Percentiles rank a stretch among this genome's conserved stretches.
phyloP scores from a whole-genome alignment of 2,329 filamentous ascomycete species.

The Sclerotinia glacialis region DNA sequence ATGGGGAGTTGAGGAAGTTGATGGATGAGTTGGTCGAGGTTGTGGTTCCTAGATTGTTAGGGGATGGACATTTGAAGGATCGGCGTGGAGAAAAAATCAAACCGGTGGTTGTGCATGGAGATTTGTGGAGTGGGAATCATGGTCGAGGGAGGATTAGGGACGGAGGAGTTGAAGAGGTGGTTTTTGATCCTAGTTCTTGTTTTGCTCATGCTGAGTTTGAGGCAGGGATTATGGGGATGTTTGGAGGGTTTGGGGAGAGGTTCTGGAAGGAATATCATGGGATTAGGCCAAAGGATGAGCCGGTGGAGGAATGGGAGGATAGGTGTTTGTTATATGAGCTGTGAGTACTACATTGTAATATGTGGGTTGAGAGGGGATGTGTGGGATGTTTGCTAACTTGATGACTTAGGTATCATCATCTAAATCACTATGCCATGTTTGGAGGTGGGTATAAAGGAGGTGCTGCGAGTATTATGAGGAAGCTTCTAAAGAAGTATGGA shows the following conservation, averaged over 20 bases:
- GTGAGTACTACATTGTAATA: conserved; percentile 49
- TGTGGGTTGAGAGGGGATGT: background rate
- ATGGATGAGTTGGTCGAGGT: conserved; percentile 61
- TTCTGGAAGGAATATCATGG: conserved; percentile 78
- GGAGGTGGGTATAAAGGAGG: conserved; percentile 74
- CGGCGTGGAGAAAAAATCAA: conserved; percentile 51
- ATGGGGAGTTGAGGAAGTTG: conserved; percentile 58
- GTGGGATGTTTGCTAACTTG: conserved; percentile 16
- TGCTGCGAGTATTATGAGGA: conserved; percentile 76
- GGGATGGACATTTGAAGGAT: conserved; percentile 60
- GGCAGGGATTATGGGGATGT: conserved; percentile 93
- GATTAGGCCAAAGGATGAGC: conserved; percentile 75
- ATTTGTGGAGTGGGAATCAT: conserved; percentile 90
- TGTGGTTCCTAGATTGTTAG: conserved; percentile 76
- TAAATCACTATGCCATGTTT: conserved; percentile 75
- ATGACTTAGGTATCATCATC: conserved; percentile 69
- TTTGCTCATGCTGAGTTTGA: conserved; percentile 91
- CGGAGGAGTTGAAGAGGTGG: conserved; percentile 64
- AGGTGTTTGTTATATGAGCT: conserved; percentile 77
- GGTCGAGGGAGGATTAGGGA: conserved; percentile 59
- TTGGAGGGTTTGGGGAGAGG: conserved; percentile 72
- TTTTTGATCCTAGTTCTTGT: conserved; percentile 77
- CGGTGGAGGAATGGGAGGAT: conserved; percentile 80
- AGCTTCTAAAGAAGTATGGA: conserved; percentile 69
- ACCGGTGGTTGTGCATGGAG: conserved; percentile 86